phyloP scores from a whole-genome alignment of 768 basidiomycete genomes.

The Pholiota microspora region DNA sequence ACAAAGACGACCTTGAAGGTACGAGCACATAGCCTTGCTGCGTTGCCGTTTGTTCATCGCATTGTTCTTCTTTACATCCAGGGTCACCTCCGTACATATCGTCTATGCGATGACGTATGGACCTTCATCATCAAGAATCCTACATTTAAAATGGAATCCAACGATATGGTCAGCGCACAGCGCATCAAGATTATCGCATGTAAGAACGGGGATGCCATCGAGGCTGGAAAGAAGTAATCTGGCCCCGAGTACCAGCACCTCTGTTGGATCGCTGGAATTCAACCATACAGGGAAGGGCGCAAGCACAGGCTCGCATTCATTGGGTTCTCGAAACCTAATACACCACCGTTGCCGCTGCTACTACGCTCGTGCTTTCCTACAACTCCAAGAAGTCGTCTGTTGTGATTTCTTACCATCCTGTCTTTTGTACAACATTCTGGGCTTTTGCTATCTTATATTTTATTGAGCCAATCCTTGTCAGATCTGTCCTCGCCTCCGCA shows the following conservation, averaged over 20 bases:
- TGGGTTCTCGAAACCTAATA: too few species aligned
- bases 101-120: slow-evolving; percentile 96
- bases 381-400: too few species aligned
- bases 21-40: slow-evolving; percentile 13
- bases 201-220: slow-evolving; percentile 90
- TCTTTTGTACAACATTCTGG: background rate
- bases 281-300: too few species aligned
- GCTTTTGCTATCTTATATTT: background rate
- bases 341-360: background rate
- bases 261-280: too few species aligned
- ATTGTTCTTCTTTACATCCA: slow-evolving; percentile 23
- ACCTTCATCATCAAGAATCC: slow-evolving; percentile 96
- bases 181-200: slow-evolving; percentile 98
- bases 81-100: slow-evolving; percentile 92
- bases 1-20: slow-evolving; percentile 93
- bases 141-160: slow-evolving; percentile 93
- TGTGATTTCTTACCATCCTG: background rate
- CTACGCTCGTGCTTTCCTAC: too few species aligned
- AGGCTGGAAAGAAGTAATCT: slow-evolving; percentile 71
- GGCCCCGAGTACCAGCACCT: background rate
- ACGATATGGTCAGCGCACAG: slow-evolving; percentile 67
- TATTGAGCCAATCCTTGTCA: background rate
- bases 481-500: background rate
- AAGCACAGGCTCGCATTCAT: too few species aligned
- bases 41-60: background rate